Evolutionary conservation across 2,329 filamentous ascomycete genomes (phyloP).

Genomic region (Tolypocladium tropicale): DNA sequence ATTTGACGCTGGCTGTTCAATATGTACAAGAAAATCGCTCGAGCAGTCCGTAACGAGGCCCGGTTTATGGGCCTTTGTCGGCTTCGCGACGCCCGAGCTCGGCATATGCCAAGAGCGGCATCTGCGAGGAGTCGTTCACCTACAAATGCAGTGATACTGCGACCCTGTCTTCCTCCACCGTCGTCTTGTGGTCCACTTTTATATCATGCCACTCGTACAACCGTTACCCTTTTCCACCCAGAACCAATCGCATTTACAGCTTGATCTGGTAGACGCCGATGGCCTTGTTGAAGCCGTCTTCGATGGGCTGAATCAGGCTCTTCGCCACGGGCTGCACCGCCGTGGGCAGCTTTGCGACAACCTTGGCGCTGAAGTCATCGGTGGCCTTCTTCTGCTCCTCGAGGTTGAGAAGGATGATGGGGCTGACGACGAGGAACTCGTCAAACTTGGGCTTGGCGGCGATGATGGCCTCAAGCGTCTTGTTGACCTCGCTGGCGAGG

Average conservation of each 20-base stretch:
- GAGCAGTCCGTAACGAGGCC: not conserved
- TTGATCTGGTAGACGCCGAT: slow-evolving; percentile 18
- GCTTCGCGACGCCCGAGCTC: not conserved
- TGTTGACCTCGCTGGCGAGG: slow-evolving; percentile 26
- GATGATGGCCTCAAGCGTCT: slow-evolving; percentile 27
- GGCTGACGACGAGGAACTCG: slow-evolving; percentile 28
- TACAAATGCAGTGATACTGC: not conserved
- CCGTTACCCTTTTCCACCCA: not conserved
- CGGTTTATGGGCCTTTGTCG: too few relatives aligned
- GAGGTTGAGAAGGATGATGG: slow-evolving; percentile 32
- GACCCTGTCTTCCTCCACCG: not conserved
- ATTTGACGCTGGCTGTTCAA: not conserved
- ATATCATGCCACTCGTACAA: not conserved
- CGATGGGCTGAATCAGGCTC: slow-evolving; percentile 25
- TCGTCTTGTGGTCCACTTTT: not conserved
- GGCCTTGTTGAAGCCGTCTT: slow-evolving; percentile 25
- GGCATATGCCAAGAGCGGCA: not conserved
- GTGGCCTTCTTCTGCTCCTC: slow-evolving; percentile 28
- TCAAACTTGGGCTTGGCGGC: slow-evolving; percentile 33
- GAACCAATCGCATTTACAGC: not conserved
- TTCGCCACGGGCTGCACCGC: slow-evolving; percentile 20
- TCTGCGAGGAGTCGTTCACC: too few relatives aligned
- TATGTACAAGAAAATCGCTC: not conserved
- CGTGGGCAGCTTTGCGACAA: slow-evolving; percentile 29
- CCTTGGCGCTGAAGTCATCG: slow-evolving; percentile 22